These are phyloP conservation scores for Gentiana dahurica DNA, from an alignment of 257 asterid species.

Conservation along the genomic window DNA sequence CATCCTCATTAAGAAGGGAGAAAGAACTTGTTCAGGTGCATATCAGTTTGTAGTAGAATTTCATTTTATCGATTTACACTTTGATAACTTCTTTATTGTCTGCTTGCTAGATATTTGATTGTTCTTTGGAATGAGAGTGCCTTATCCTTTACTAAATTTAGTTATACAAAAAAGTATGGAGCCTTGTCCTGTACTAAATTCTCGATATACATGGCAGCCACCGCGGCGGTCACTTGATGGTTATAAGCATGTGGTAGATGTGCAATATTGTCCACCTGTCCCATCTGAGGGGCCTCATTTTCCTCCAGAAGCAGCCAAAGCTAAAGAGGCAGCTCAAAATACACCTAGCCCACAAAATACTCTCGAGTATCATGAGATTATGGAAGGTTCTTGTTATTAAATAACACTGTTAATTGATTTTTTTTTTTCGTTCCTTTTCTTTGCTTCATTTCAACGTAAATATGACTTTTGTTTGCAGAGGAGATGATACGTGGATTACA, in stretches of 20 bases:
- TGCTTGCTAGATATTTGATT: too few relatives aligned
- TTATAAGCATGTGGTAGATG: slow-evolving; percentile 69
- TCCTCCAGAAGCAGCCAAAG: slow-evolving; percentile 76
- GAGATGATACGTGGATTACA: slow-evolving; percentile 82
- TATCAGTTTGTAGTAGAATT: not conserved
- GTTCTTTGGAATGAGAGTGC: too few relatives aligned
- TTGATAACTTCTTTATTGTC: too few relatives aligned
- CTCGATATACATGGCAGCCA: slow-evolving; percentile 33
- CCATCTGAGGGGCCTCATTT: slow-evolving; percentile 50
- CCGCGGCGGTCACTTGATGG: slow-evolving; percentile 71
- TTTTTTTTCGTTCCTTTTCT: not conserved
- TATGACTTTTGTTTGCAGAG: slow-evolving; percentile 33
- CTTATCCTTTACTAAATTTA: too few relatives aligned
- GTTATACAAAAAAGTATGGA: too few relatives aligned
- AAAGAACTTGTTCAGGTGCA: slow-evolving; percentile 64
- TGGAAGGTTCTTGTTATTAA: slow-evolving; percentile 51
- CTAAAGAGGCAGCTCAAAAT: slow-evolving; percentile 81
- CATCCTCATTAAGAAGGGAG: slow-evolving; percentile 87
- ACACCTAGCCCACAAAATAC: slow-evolving; percentile 45
- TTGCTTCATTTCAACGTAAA: not conserved
- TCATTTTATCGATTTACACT: too few relatives aligned
- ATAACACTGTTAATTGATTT: not conserved
- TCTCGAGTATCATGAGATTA: slow-evolving; percentile 61
- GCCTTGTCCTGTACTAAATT: not conserved
- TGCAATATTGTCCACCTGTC: slow-evolving; percentile 62